A percentile compares a stretch with the other conserved stretches of the same genome.
phyloP scores from a whole-genome alignment of 2,329 filamentous ascomycete species.

The Sporothrix mexicana region DNA sequence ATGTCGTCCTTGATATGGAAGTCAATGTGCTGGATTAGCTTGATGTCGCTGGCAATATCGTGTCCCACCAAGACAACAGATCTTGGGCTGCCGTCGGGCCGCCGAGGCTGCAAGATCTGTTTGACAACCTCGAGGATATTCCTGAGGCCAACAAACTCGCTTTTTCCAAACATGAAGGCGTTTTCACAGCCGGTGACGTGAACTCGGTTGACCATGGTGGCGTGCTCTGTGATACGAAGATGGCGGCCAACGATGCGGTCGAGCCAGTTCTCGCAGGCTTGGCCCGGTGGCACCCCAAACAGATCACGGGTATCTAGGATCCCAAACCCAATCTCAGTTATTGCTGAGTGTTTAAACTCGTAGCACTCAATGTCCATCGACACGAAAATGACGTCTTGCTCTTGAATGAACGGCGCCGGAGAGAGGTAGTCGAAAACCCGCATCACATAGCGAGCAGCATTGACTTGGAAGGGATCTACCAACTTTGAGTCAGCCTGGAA shows the following conservation, averaged over 20 bases:
- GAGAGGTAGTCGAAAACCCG: neutral
- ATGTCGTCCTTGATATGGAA: constrained; percentile 63
- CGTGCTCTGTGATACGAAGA: constrained; percentile 74
- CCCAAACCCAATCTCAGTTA: constrained; percentile 88
- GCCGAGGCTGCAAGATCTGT: constrained; percentile 31
- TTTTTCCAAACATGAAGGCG: constrained; percentile 70
- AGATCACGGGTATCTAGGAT: constrained; percentile 73
- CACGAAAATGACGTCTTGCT: constrained; percentile 70
- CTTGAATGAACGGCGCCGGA: constrained; percentile 44
- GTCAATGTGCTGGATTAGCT: constrained; percentile 68
- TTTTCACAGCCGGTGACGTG: constrained; percentile 77
- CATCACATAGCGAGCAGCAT: constrained; percentile 18
- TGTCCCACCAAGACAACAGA: constrained; percentile 80
- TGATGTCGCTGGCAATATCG: constrained; percentile 69
- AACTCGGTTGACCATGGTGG: constrained; percentile 66
- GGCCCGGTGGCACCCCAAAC: constrained; percentile 61
- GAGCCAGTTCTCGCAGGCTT: constrained; percentile 69
- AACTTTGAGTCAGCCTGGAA: too few relatives aligned
- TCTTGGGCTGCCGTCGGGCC: constrained; percentile 37
- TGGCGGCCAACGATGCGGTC: constrained; percentile 71
- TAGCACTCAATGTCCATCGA: constrained; percentile 83
- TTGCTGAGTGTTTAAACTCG: constrained; percentile 66
- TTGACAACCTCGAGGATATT: constrained; percentile 47
- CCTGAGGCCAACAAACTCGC: constrained; percentile 47
- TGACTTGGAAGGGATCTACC: neutral